Evolutionary conservation across 2,329 filamentous ascomycete genomes (phyloP), one percentile per base, ranked within the genome.

Genomic region (Colletotrichum sp.): DNA sequence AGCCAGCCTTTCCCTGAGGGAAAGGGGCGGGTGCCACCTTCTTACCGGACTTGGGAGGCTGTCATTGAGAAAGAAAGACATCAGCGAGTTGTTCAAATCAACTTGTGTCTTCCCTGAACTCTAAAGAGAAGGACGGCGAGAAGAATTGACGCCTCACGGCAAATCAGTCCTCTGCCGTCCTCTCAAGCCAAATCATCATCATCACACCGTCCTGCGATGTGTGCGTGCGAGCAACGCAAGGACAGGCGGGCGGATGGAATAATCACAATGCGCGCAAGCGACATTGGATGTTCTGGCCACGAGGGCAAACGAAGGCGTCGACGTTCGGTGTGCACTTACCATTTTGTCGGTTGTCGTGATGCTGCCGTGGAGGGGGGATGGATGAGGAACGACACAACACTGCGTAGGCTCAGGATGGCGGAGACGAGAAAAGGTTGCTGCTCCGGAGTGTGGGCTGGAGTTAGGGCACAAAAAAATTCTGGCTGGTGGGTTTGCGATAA

Each of bases 51-150:
- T 99, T 99, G 87, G 96, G 95, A 94, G 97, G 95, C 97, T 99
- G 91, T 99, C 96, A 99, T 99, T 97, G 96, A 99, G 96, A 95
- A 98, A 96, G 97, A 95, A 98, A 95, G 94, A 95, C 90, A 95
- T 98, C 95, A 98, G 96, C 94, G 89, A 92, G 90, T 92, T 92
- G 93, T 92, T 94, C 94, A 90, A 91, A 93, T 92, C 89, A 88
- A 89, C 89, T 90, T 90, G 87, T 86, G 91, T 95, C 94, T 95
- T 95, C 93, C 94, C 92, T 94, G 89, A 94, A 94, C 95, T 98
- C 95, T 98, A 98, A 89, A 94, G 95, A 97, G 94, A 91, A 76
- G 28, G 71, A 69, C 74, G 59, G 44, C 26, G 13, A 65, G 21
- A 44, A 26, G 24, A 10, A 13, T 39, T 49, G n/a, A 34, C 26